Percentiles rank a stretch among this genome's conserved stretches.
These are phyloP conservation scores for Pseudocercospora pini-densiflorae DNA, from an alignment of 2,329 filamentous ascomycete genomes.

Conservation along the genomic window DNA sequence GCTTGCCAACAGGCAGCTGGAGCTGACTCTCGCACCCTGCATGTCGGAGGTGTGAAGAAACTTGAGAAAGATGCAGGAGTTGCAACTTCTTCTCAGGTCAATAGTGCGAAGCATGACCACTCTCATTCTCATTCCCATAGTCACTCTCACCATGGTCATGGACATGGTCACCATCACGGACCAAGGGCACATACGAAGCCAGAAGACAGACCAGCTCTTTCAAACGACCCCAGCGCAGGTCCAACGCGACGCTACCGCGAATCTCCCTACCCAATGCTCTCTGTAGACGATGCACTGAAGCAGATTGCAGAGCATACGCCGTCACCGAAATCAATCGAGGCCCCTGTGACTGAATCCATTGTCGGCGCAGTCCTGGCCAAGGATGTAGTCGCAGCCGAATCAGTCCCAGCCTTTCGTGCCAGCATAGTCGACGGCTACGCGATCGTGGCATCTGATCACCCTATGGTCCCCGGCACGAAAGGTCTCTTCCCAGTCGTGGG, in stretches of 20 bases:
- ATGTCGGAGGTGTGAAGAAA: conserved; percentile 79
- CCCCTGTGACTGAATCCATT: conserved; percentile 66
- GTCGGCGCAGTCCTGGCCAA: conserved; percentile 81
- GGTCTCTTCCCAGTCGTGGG: conserved; percentile 85
- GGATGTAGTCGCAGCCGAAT: conserved; percentile 77
- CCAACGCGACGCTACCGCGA: conserved; percentile 74
- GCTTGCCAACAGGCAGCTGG: conserved; percentile 91
- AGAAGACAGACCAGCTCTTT: conserved; percentile 57
- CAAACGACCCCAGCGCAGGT: conserved; percentile 64
- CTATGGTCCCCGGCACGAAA: conserved; percentile 62
- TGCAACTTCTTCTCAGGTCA: conserved; percentile 32
- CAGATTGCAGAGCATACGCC: conserved; percentile 77
- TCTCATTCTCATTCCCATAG: conserved; percentile 41
- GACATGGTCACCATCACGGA: conserved; percentile 60
- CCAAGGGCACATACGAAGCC: conserved; percentile 73
- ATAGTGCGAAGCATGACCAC: conserved; percentile 36
- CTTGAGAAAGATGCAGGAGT: conserved; percentile 79
- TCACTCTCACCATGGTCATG: conserved; percentile 52
- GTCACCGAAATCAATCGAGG: conserved; percentile 58
- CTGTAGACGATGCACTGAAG: conserved; percentile 77
- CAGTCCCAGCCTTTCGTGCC: conserved; percentile 89
- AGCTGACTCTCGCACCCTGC: conserved; percentile 76
- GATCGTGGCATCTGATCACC: conserved; percentile 61
- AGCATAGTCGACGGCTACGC: conserved; percentile 99
- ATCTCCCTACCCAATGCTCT: conserved; percentile 91